Percentiles rank a stretch among this genome's conserved stretches.
phyloP scores from a whole-genome alignment of 805 yeast species.

The Torulaspora gathmanii region DNA sequence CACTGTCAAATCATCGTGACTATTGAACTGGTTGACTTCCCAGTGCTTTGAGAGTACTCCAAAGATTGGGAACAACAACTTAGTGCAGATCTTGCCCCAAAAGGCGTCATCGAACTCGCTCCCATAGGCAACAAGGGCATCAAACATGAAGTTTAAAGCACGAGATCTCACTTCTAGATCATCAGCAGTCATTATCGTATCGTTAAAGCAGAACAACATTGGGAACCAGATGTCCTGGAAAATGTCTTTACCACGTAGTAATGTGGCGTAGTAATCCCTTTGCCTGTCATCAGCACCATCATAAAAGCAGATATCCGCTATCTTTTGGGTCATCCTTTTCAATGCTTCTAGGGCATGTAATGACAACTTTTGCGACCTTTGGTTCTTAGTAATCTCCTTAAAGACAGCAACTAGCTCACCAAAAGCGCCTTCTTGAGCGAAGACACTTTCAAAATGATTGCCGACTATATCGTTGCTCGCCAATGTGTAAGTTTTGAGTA shows the following conservation, averaged over 20 bases:
- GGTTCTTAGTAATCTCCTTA: conserved; percentile 79
- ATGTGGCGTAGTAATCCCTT: conserved; percentile 20
- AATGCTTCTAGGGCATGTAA: conserved; percentile 76
- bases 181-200: conserved; percentile 86
- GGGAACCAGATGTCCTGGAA: conserved; percentile 77
- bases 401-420: conserved; percentile 66
- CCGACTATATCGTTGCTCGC: conserved; percentile 53
- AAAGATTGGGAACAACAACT: conserved; percentile 86
- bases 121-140: conserved; percentile 74
- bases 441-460: conserved; percentile 57
- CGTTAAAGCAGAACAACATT: conserved; percentile 76
- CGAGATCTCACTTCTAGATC: conserved; percentile 91
- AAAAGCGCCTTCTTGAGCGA: conserved; percentile 61
- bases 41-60: conserved; percentile 71
- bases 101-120: conserved; percentile 63
- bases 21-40: conserved; percentile 60
- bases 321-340: conserved; percentile 53
- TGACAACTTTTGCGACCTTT: conserved; percentile 71
- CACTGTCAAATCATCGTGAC: conserved; percentile 82
- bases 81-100: conserved; percentile 78
- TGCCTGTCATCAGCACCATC: conserved; percentile 21
- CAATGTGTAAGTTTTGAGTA: conserved; percentile 58
- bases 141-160: conserved; percentile 79
- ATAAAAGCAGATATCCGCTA: conserved; percentile 45
- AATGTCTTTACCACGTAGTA: conserved; percentile 38